Evolutionary conservation across 495 filamentous ascomycete genomes (phyloP), one percentile per base, ranked within the genome.

Genomic region (Glutinoglossum americanum): DNA sequence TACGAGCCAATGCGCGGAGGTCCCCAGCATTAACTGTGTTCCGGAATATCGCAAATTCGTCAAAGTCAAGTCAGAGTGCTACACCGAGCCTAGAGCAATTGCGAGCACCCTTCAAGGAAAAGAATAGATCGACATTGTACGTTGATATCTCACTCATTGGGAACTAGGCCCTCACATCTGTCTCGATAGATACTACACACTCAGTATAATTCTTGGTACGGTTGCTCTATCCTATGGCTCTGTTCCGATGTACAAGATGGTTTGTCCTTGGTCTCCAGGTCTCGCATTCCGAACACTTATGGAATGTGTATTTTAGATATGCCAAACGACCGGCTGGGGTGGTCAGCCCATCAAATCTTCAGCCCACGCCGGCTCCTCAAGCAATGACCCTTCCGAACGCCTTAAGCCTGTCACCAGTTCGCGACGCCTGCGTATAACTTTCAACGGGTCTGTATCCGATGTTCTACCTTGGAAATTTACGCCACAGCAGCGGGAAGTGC

Each of bases 221-320:
- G 83, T 93, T 49, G 89, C 87, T 28, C 75, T 97, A 26, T 87
- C 89, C 6, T 99, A 99, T 67, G 90, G 90, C 57, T 93, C 88
- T 44, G 92, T 99, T 57, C 92, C 92, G 26, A 75, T 97, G 68
- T 99, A 99, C 73, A 96, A 96, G 69, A 94, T 94, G 87, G 88
- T 93, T 60, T 17, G 68, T 58, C 17, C 13, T 17, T 21, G 19
- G 3, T 49, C 19, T 25, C 56, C 17, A 15, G 1, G 15, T 27
- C 25, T 15, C 41, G n/a, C 27, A 15, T 27, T 3, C 41, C 21
- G 26, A n/a, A 26, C 23, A 11, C 28, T 55, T 53, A 44, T 44
- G n/a, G n/a, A n/a, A 17, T 58, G 44, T 61, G 37, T 51, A 19
- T 47, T 17, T 26, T 61, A 94, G 84, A 94, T 99, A 64, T 99